These are phyloP conservation scores for Capronia coronata DNA, from an alignment of 2,329 filamentous ascomycete genomes.

Conservation along the genomic window DNA sequence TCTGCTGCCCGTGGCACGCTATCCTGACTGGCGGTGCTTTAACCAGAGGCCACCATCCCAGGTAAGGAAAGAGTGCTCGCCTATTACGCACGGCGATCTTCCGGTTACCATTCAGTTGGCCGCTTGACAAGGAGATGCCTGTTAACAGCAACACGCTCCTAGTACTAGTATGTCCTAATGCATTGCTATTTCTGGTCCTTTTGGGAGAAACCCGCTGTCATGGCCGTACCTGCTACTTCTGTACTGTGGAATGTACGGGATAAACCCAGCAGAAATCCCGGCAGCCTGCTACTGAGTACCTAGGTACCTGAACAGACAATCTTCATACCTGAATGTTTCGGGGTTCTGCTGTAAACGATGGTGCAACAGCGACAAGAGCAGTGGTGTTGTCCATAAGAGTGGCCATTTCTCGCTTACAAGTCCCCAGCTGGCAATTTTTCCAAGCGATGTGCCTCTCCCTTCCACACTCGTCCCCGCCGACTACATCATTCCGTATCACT, in stretches of 20 bases:
- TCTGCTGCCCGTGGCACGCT: neutral
- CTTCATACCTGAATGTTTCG: too few species aligned
- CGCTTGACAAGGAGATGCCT: neutral
- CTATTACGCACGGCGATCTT: neutral
- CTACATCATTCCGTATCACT: neutral
- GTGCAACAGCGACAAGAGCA: too few species aligned
- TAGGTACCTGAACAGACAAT: too few species aligned
- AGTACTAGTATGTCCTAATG: neutral
- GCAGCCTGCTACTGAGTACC: too few species aligned
- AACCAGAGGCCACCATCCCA: neutral
- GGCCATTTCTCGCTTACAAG: neutral
- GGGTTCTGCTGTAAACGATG: too few species aligned
- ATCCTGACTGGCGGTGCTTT: neutral
- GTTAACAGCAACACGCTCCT: neutral
- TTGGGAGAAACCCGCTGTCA: neutral
- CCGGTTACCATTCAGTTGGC: neutral
- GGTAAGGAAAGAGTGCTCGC: neutral
- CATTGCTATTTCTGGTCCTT: neutral
- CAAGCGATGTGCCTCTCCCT: neutral
- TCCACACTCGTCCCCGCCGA: neutral
- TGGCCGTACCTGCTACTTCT: neutral
- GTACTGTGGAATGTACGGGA: too few species aligned
- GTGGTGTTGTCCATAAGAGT: too few species aligned
- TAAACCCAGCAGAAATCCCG: too few species aligned
- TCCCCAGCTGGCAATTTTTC: neutral